Conservation (phyloP, 2,329 filamentous ascomycete species). For the Alternaria solani region DNA sequence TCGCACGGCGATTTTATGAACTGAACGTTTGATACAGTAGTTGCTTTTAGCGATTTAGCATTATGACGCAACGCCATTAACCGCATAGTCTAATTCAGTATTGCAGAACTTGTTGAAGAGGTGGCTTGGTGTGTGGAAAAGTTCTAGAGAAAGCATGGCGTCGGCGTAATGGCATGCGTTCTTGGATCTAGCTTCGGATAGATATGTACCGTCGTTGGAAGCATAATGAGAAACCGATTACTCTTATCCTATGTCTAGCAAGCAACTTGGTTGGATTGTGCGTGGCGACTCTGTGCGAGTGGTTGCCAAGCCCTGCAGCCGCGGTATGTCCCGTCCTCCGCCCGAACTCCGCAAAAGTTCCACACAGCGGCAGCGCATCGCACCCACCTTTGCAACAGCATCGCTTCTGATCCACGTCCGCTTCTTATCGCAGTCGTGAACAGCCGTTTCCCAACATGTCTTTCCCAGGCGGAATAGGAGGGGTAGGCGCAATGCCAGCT, state of each 20-base stretch:
- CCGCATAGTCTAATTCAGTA: conserved; percentile 40
- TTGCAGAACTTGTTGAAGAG: conserved; percentile 17
- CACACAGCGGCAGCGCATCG: conserved; percentile 19
- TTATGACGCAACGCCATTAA: conserved; percentile 44
- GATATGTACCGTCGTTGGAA: conserved; percentile 13
- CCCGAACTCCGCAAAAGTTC: conserved; percentile 47
- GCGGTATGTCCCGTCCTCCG: conserved; percentile 45
- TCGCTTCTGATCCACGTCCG: background rate
- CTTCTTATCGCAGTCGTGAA: background rate
- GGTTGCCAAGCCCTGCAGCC: conserved; percentile 28
- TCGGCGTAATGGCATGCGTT: conserved; percentile 21
- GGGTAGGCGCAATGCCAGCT: conserved; percentile 32
- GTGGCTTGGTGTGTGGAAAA: conserved; percentile 32
- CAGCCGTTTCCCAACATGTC: conserved; percentile 31
- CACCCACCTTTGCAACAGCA: conserved; percentile 11
- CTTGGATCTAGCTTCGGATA: conserved; percentile 20
- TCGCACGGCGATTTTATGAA: conserved; percentile 47
- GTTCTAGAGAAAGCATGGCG: conserved; percentile 22
- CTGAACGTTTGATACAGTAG: conserved; percentile 10
- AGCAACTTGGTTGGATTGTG: background rate
- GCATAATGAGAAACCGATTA: conserved; percentile 20
- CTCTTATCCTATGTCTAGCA: background rate
- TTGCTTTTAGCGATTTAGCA: conserved; percentile 16
- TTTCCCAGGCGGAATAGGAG: conserved; percentile 40
- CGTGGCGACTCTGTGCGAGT: background rate